phyloP scores from a whole-genome alignment of 176 grass and related monocot genomes.

The Musa troglodytarum region DNA sequence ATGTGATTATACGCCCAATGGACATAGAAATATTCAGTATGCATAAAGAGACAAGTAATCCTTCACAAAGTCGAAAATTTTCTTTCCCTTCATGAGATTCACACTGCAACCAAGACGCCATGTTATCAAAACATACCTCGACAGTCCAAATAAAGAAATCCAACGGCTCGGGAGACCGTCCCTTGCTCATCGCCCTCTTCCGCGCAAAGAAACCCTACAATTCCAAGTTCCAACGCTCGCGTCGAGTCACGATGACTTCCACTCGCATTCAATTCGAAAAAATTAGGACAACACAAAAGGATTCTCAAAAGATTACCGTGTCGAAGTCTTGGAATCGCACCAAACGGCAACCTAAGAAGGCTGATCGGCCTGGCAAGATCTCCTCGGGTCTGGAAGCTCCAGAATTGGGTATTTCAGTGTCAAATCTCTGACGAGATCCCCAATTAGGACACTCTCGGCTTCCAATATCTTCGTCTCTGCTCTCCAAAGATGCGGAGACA shows the following conservation, averaged over 20 bases:
- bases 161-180: slow-evolving; percentile 46
- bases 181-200: slow-evolving; percentile 40
- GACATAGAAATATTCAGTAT: no score
- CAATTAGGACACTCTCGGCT: no score
- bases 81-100: neutral
- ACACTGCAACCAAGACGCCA: neutral
- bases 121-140: slow-evolving; percentile 30
- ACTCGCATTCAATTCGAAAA: neutral
- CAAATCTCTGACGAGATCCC: no score
- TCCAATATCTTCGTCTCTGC: no score
- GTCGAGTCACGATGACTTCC: no score
- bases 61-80: neutral
- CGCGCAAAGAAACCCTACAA: slow-evolving; percentile 22
- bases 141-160: slow-evolving; percentile 80
- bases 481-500: no score
- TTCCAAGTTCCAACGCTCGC: neutral
- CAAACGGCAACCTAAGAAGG: neutral
- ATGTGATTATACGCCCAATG: no score
- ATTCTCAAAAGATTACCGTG: neutral
- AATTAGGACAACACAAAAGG: neutral
- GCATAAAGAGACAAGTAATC: neutral
- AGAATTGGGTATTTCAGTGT: no score
- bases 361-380: neutral
- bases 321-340: neutral
- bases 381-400: neutral